Evolutionary conservation across 1,284 basidiomycete species (phyloP).

Genomic region (Bondarzewia mesenterica): DNA sequence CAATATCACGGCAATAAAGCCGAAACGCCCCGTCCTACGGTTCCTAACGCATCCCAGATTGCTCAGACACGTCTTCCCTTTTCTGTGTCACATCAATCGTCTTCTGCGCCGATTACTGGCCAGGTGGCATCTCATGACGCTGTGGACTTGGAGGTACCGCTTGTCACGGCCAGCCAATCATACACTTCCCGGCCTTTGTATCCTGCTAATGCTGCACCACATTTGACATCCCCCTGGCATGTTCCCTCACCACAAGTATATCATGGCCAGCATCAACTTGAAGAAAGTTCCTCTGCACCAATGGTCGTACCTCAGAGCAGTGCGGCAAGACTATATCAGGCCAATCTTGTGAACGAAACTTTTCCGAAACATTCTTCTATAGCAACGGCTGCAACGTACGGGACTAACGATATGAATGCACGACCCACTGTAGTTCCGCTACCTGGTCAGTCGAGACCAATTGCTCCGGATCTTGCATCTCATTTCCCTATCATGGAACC

Average conservation of each 20-base stretch:
- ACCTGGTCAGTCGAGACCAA: constrained; percentile 2
- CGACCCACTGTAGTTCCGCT: neutral
- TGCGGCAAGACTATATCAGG: neutral
- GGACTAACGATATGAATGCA: neutral
- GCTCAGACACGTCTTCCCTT: neutral
- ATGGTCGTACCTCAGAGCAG: too few relatives aligned
- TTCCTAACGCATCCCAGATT: neutral
- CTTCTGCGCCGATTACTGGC: neutral
- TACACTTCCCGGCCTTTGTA: neutral
- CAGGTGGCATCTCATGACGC: neutral
- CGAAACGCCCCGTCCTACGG: neutral
- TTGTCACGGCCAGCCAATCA: neutral
- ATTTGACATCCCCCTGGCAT: neutral
- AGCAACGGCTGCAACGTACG: neutral
- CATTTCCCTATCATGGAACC: constrained; percentile 7
- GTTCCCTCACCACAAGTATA: neutral
- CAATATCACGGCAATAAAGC: neutral
- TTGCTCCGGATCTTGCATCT: constrained; percentile 10
- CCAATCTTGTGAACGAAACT: too few relatives aligned
- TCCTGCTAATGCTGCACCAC: neutral
- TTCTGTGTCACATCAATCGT: neutral
- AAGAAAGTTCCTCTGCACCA: too few relatives aligned
- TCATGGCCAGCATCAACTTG: too few relatives aligned
- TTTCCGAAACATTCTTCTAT: neutral
- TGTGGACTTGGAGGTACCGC: neutral